Percentiles rank a stretch among this genome's conserved stretches.
phyloP scores from a whole-genome alignment of 2,329 filamentous ascomycete species.

The Sclerotinia spermophila region DNA sequence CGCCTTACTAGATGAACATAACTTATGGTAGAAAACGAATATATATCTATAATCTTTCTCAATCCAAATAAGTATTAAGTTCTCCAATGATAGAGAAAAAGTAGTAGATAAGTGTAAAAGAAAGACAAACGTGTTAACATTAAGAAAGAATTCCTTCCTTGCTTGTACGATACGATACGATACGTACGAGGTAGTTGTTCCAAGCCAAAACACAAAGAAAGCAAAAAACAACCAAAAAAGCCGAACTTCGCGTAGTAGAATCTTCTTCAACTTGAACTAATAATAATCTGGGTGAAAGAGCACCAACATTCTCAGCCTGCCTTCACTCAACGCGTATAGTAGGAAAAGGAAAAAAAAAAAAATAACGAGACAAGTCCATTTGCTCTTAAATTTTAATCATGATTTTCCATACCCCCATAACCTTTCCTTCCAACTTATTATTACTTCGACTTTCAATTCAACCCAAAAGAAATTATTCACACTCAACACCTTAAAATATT shows the following conservation, averaged over 20 bases:
- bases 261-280: conserved; percentile 1
- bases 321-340: conserved; percentile 11
- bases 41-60: background rate
- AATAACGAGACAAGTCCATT: conserved; percentile 3
- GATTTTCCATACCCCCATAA: conserved; percentile 12
- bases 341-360: too few relatives aligned
- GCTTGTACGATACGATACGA: too few relatives aligned
- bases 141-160: background rate
- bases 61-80: background rate
- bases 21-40: too few relatives aligned
- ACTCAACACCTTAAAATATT: conserved; percentile 4
- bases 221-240: background rate
- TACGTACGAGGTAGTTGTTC: too few relatives aligned
- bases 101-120: background rate
- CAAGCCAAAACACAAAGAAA: background rate
- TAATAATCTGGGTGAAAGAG: conserved; percentile 6
- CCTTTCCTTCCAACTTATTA: conserved; percentile 5
- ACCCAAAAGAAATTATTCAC: conserved; percentile 3
- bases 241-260: background rate
- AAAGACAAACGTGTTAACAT: background rate
- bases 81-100: background rate
- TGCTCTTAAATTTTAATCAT: conserved; percentile 11
- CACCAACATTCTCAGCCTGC: conserved; percentile 16
- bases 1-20: too few relatives aligned
- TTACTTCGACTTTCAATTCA: background rate